A percentile compares a stretch with the other conserved stretches of the same genome.
Evolutionary conservation across 2,329 filamentous ascomycete genomes (phyloP).

Genomic region (Colletotrichum higginsianum): DNA sequence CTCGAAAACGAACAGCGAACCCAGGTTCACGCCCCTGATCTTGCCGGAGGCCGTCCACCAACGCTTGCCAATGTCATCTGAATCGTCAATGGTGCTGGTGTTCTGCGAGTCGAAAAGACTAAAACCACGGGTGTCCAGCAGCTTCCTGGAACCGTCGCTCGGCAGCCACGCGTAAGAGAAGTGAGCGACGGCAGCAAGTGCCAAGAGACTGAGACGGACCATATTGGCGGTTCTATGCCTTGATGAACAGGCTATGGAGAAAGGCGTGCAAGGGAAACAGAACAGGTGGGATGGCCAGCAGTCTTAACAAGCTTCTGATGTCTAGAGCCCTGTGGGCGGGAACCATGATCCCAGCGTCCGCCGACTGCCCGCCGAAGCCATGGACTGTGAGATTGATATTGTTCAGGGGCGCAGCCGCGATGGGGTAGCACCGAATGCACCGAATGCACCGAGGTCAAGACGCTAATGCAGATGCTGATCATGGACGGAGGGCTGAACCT

Average conservation of each 20-base stretch:
- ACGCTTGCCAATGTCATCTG: constrained; percentile 24
- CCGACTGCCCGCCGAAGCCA: background rate
- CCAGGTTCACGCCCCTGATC: constrained; percentile 70
- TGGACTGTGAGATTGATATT: constrained; percentile 27
- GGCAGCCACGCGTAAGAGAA: constrained; percentile 35
- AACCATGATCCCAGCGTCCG: constrained; percentile 3
- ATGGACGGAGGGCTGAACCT: constrained; percentile 1
- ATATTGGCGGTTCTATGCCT: constrained; percentile 18
- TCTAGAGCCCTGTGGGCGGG: background rate
- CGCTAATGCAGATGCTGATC: constrained; percentile 29
- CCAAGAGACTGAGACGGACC: constrained; percentile 31
- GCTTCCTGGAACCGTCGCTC: constrained; percentile 31
- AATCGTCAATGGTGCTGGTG: constrained; percentile 11
- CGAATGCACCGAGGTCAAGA: constrained; percentile 10
- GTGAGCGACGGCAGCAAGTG: constrained; percentile 20
- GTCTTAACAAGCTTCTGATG: constrained; percentile 32
- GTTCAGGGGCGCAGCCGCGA: constrained; percentile 19
- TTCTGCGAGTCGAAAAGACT: constrained; percentile 38
- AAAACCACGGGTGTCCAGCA: constrained; percentile 36
- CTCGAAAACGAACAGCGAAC: constrained; percentile 67
- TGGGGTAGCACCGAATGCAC: constrained; percentile 22
- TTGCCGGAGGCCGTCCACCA: constrained; percentile 50
- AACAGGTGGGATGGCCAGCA: background rate
- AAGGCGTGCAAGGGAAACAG: background rate
- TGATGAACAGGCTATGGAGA: background rate